phyloP scores from a whole-genome alignment of 176 grass and related monocot species.

The Urochloa ruziziensis region DNA sequence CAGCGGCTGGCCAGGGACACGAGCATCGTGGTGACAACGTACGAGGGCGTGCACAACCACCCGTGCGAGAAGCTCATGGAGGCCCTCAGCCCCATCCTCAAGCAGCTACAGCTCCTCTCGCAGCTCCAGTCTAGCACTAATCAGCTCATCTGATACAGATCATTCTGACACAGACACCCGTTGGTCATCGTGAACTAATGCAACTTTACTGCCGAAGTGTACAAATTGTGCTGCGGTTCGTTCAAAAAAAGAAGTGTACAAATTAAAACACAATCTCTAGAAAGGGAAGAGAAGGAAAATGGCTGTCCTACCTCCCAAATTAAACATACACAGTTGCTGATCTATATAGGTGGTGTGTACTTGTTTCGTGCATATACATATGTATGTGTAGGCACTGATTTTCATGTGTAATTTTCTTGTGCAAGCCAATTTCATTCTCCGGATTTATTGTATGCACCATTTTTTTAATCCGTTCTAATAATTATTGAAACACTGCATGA shows the following conservation, averaged over 20 bases:
- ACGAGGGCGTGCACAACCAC: slow-evolving; percentile 68
- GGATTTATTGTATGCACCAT: too few relatives aligned
- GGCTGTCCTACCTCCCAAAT: slow-evolving; percentile 4
- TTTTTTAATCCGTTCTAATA: too few relatives aligned
- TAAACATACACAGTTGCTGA: background rate
- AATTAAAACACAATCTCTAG: background rate
- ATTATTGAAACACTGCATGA: too few relatives aligned
- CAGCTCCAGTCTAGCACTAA: slow-evolving; percentile 24
- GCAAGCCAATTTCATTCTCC: too few relatives aligned
- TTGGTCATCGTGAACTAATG: background rate
- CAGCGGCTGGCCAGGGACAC: slow-evolving; percentile 53
- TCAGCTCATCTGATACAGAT: background rate
- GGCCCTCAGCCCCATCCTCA: slow-evolving; percentile 46
- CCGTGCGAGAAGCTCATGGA: slow-evolving; percentile 69
- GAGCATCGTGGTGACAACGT: slow-evolving; percentile 65
- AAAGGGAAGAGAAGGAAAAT: background rate
- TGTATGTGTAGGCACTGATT: too few relatives aligned
- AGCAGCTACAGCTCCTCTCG: slow-evolving; percentile 57
- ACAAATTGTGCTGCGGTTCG: too few relatives aligned
- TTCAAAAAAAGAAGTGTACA: too few relatives aligned
- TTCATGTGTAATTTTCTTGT: too few relatives aligned
- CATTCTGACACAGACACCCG: background rate
- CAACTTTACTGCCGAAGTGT: background rate
- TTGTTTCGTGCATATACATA: background rate
- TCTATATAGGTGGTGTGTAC: background rate